Base-by-base conservation (phyloP, 352 stramenopile genomes). In the Phytopythium aichiense region DNA sequence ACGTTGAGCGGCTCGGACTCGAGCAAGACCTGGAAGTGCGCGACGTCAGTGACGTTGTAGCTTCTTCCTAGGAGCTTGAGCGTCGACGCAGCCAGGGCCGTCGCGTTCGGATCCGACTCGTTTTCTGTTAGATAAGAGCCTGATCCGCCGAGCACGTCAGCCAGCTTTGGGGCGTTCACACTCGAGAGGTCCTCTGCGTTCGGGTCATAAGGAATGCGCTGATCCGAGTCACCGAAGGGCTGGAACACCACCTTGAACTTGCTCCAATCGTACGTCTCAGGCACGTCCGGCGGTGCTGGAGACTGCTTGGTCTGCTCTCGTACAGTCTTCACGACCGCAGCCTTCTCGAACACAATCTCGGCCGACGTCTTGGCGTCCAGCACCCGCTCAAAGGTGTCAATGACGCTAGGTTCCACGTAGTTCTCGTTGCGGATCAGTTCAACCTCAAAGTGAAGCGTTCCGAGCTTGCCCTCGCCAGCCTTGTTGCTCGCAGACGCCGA, bases 341-440 rank as follows among this genome's bases (percentile, higher is more conserved):
- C 20, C 15, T 56, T 65, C 38, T 78, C 71, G 31, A 90, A 71
- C 5, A 58, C 57, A 8, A 88, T 56, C 52, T 88, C 78, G 7
- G 76, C 71, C 1, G 80, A 86, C 42, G 74, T 81, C 52, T 70
- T 81, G 1, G 69, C 76, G 33, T 87, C 79, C 13, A 74, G 54
- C 20, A 59, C 63, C 30, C 68, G 69, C 25, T 67, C 59, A 1
- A 67, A 64, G 12, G 46, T 69, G 4, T 55, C 30, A 0, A 77
- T 20, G 7, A 58, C 55, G 15, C 35, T 67, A 1, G 66, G 64
- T 55, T 86, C 71, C 9, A 81, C 60, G 25, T 74, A 88, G 51
- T 84, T 87, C 15, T 91, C 80, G 56, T 89, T 87, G 25, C 77
- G 68, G n/a, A 68, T 65, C 0, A 91, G 51, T 60, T 89, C 72